phyloP scores from a whole-genome alignment of 768 basidiomycete genomes.

The Macrolepiota albuminosa region DNA sequence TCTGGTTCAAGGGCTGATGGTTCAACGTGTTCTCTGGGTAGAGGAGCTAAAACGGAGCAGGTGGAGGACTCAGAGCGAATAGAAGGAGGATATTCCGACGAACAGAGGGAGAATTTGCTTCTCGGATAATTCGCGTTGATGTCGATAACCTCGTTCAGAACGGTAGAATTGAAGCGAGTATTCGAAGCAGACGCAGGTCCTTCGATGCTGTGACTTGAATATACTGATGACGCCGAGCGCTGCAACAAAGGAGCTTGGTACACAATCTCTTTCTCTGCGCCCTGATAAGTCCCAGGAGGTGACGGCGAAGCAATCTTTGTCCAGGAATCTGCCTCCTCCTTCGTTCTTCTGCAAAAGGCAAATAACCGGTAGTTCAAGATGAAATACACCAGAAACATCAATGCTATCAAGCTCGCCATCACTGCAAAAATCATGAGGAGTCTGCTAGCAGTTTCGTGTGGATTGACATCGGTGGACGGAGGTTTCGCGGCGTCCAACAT shows the following conservation, averaged over 20 bases:
- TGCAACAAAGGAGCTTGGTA: slow-evolving; percentile 3
- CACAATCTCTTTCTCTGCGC: slow-evolving; percentile 8
- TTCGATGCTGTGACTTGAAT: background rate
- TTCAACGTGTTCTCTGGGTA: background rate
- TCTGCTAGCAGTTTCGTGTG: slow-evolving; percentile 5
- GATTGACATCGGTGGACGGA: background rate
- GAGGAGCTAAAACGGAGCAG: background rate
- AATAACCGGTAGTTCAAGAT: slow-evolving; percentile 9
- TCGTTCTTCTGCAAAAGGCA: slow-evolving; percentile 5
- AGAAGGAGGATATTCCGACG: slow-evolving; percentile 25
- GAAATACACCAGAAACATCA: slow-evolving; percentile 13
- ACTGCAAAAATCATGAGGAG: slow-evolving; percentile 13
- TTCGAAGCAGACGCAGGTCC: background rate
- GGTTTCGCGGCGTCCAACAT: background rate
- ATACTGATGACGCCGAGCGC: slow-evolving; percentile 7
- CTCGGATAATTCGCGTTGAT: slow-evolving; percentile 23
- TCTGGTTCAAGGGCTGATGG: slow-evolving; percentile 9
- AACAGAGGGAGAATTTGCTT: slow-evolving; percentile 27
- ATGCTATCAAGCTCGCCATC: slow-evolving; percentile 13
- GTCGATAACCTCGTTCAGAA: slow-evolving; percentile 16
- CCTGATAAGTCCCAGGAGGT: slow-evolving; percentile 3
- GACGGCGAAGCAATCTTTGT: slow-evolving; percentile 12
- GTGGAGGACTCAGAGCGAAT: slow-evolving; percentile 8
- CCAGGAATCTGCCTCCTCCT: slow-evolving; percentile 2
- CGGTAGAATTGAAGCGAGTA: background rate